Conservation (phyloP, 176 grass and related monocot genomes). For the Triticum timopheevii region DNA sequence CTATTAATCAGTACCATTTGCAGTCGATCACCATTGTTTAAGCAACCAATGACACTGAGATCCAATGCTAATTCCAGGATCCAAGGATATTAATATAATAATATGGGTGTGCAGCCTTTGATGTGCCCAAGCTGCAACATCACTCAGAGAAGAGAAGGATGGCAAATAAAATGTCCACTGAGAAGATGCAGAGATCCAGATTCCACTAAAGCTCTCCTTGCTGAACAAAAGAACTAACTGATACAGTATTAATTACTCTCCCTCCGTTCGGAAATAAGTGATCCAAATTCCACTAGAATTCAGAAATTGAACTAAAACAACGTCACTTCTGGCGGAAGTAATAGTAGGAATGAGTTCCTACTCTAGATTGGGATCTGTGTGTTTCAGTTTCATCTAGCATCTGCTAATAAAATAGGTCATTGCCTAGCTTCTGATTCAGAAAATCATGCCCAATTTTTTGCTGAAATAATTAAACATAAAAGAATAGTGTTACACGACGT, state of each 20-base stretch:
- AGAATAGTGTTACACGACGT: no score
- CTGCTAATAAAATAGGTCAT: background rate
- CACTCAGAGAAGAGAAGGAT: background rate
- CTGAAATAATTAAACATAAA: no score
- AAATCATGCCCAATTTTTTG: background rate
- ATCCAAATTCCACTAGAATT: no score
- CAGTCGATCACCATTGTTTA: background rate
- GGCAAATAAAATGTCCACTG: background rate
- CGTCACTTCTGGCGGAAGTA: no score
- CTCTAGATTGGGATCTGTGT: background rate
- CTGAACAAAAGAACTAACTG: background rate
- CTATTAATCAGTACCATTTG: no score
- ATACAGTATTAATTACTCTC: no score
- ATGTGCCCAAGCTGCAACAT: background rate
- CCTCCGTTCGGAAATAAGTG: no score
- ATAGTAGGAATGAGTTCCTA: background rate
- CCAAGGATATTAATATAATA: conserved; percentile 25
- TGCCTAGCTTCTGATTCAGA: background rate
- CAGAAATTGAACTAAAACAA: no score
- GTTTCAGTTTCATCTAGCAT: background rate
- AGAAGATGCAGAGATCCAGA: background rate
- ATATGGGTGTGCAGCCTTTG: background rate
- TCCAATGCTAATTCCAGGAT: conserved; percentile 19
- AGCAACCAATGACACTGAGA: background rate
- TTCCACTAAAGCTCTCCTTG: background rate